Evolutionary conservation across 164 flowering plant genomes (phyloP), one percentile per base, ranked within the genome.

Genomic region (Euptelea pleiosperma): DNA sequence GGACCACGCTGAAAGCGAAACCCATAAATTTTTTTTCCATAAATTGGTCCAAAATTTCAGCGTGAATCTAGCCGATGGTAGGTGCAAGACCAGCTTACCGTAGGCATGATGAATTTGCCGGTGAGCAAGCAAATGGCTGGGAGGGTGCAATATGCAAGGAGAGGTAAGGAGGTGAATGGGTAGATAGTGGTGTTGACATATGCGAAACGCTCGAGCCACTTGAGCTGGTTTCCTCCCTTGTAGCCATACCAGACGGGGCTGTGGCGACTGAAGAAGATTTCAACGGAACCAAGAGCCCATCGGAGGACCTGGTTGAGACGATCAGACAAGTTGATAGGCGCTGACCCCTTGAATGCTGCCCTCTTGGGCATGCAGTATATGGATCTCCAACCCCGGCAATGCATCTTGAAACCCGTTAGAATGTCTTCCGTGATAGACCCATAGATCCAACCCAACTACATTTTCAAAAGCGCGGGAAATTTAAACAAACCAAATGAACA

Each of bases 301-400:
- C 96, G 82, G 24, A 86, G 96, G n/a, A 86, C 94, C 64, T 91
- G 98, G 72, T 91, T 86, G 19, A 91, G 91, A 62, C 95, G 74
- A 74, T 87, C 43, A n/a, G n/a, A n/a, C n/a, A n/a, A n/a, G n/a
- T n/a, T n/a, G n/a, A n/a, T n/a, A n/a, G n/a, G n/a, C n/a, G 94
- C 97, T 14, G 97, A 83, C 4, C 97, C 97, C 71, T 85, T 85
- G 57, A 89, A 89, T 49, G 97, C 95, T 1, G 97, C 68, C 57
- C 70, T 60, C 73, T 86, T 75, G 35, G 96, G 96, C 94, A 88
- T 89, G 58, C 98, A 88, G 66, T 91, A 91, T 11, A 88, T 79
- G 0, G 96, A 88, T 68, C 92, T 81, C 98, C 98, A 91, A 6
- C 98, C 98, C n/a, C 91, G 96, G 63, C 93, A 84, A 65, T 90